Evolutionary conservation across 2,329 filamentous ascomycete genomes (phyloP), one percentile per base, ranked within the genome.

Genomic region (Drechmeria coniospora): DNA sequence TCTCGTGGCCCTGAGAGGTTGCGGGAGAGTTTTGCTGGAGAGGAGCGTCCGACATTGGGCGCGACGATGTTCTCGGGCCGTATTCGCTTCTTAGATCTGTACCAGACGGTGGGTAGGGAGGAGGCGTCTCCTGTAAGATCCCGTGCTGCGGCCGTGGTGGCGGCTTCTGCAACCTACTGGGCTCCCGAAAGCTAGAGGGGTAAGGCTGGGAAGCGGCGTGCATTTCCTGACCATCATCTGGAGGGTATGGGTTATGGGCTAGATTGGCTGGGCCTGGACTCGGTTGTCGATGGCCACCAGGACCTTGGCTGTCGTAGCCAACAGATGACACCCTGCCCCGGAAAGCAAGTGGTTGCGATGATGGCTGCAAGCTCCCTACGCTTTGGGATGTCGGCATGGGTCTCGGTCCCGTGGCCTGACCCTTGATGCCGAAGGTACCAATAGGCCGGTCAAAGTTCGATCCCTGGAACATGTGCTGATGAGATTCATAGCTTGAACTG

Each of bases 401-500:
- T 14, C 49, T 45, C 21, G 43, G 41, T 14, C 42, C 47, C 16
- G 36, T 40, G 23, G 41, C 44, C 40, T 59, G 37, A 44, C 59
- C 65, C 37, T 61, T 65, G 40, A 64, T 68, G 21, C 66, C 63
- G 40, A 70, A 71, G 1, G 66, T 58, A 37, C 63, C 61, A 29
- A 54, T 50, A 2, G 65, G 60, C 3, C 61, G 59, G 33, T 66
- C 62, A 4, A 63, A 57, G 16, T 50, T 51, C 0, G 59, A 60
- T 4, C 59, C 61, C 3, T 58, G 58, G 8, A 61, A 58, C 15
- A 64, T 53, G 5, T 65, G 63, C 4, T 65, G 46, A 21, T 61
- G 59, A 3, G 63, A 47, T 34, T 61, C 61, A 33, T 53, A 59
- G 28, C 59, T 54, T 4, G 59, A 49, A 2, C 53, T 34, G 37